These are phyloP conservation scores for Macrolepiota dolichaula DNA, from an alignment of 768 basidiomycete species.

Conservation along the genomic window DNA sequence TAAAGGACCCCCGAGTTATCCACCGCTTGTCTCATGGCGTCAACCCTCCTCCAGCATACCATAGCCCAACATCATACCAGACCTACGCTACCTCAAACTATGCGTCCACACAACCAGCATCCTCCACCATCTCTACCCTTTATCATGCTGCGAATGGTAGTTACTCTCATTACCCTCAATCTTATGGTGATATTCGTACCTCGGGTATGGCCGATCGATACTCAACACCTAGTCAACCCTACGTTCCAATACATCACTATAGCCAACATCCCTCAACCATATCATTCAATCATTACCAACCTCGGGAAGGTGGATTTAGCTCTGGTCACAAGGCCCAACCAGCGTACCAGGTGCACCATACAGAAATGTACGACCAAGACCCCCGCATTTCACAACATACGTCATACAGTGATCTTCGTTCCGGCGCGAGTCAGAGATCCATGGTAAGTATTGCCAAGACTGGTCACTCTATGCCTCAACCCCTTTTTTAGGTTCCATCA, in stretches of 20 bases:
- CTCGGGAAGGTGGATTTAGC: constrained; percentile 36
- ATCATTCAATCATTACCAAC: constrained; percentile 48
- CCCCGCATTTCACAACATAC: constrained; percentile 12
- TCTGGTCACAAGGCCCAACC: constrained; percentile 17
- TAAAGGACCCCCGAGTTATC: neutral
- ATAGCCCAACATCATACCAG: neutral
- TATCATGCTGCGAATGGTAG: constrained; percentile 10
- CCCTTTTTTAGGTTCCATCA: neutral
- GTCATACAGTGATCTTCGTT: constrained; percentile 9
- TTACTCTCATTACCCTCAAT: constrained; percentile 3
- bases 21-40: neutral
- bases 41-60: neutral
- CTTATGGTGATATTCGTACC: neutral
- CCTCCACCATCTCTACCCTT: constrained; percentile 1
- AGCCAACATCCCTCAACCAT: constrained; percentile 18
- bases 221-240: neutral
- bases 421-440: constrained; percentile 2
- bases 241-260: constrained; percentile 3
- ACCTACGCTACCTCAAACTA: neutral
- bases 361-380: constrained; percentile 21
- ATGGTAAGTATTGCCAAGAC: neutral
- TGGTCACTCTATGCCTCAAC: neutral
- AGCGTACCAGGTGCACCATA: constrained; percentile 19
- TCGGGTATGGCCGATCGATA: constrained; percentile 1
- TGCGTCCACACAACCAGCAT: neutral